Base-by-base conservation (phyloP, 768 basidiomycete species). In the Suillus fuscotomentosus region DNA sequence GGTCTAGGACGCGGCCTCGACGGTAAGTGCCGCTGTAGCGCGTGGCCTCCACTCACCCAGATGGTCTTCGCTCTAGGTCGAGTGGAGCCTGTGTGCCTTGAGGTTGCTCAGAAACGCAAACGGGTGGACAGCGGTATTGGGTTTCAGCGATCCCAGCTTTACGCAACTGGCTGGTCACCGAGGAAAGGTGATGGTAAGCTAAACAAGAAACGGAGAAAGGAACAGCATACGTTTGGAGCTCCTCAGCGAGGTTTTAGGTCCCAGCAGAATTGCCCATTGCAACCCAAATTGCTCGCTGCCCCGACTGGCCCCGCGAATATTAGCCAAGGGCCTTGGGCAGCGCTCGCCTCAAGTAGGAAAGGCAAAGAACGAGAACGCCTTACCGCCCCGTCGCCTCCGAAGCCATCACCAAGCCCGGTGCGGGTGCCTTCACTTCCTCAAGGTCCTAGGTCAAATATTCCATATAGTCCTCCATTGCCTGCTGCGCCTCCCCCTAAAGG, bases 51-150 rank as follows among this genome's bases (percentile, higher is more conserved):
- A 60, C 61, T 66, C 27, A 67, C 57, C 56, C 17, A 50, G 45
- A 63, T 56, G 41, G 34, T 34, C 10, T 14, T 24, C n/a, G 41
- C 15, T 60, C 13, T 38, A 67, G 67, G 67, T 27, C 64, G 54
- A 66, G 61, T 67, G 22, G 64, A 67, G 31, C 67, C 67, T 45
- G 55, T 67, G 17, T 60, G 65, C n/a, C n/a, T 65, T 48, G 59
- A 42, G 36, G 38, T 51, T 50, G 64, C 38, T 42, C 50, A 60
- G 45, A 67, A 67, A 47, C 64, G 65, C 13, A 65, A 66, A 60
- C 67, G 65, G 15, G 36, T 27, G 14, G 67, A 66, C 27, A 60
- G 65, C 43, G 67, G 67, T 34, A 66, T 67, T 54, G 67, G 67
- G 5, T 67, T 66, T 6, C 66, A 57, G 36, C 56, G 60, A 38